Evolutionary conservation across 202 grass and related monocot species (phyloP), one percentile per base, ranked within the genome.

Genomic region (Saccharum hybrid): DNA sequence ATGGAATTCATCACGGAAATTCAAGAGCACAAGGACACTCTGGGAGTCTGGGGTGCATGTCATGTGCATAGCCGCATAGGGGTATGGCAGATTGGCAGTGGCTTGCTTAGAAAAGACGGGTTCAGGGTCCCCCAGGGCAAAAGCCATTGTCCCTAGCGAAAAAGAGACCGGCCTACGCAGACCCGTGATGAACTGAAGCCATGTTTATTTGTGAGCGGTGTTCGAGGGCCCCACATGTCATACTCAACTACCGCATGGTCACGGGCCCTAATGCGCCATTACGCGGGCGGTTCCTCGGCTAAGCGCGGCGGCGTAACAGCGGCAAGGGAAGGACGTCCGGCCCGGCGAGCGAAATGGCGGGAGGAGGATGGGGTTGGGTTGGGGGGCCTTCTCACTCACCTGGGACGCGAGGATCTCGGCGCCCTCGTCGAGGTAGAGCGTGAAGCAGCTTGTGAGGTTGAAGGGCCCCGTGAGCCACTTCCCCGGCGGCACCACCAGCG

Each of bases 381-480:
- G 18, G 52, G 52, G 52, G 5, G 1, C 2, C 7, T n/a, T 3
- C 9, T 26, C 40, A 10, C 34, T 65, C 36, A 97, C 96, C 90
- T 90, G 86, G 22, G 96, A 96, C 9, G 96, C 96, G 79, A 98
- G 89, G 80, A 98, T 94, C 75, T 92, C 89, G 33, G 96, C 91
- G 70, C 77, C 96, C 59, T 57, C 78, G 63, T 90, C 87, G 86
- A 98, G 93, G 89, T 92, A 98, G 82, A 98, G 96, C 67, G 96
- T 98, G 91, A 98, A 98, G 72, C 92, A 91, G 85, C 89, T 96
- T 78, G 96, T 98, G 69, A 98, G 91, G 66, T 98, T 98, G 86
- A 98, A 98, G 22, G 96, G 96, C 22, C 93, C 96, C 31, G 96
- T 98, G 30, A 98, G 93, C 90, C 91, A 96, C 68, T 30, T 70